Evolutionary conservation across 768 basidiomycete genomes (phyloP).

Genomic region (Megacollybia marginata): DNA sequence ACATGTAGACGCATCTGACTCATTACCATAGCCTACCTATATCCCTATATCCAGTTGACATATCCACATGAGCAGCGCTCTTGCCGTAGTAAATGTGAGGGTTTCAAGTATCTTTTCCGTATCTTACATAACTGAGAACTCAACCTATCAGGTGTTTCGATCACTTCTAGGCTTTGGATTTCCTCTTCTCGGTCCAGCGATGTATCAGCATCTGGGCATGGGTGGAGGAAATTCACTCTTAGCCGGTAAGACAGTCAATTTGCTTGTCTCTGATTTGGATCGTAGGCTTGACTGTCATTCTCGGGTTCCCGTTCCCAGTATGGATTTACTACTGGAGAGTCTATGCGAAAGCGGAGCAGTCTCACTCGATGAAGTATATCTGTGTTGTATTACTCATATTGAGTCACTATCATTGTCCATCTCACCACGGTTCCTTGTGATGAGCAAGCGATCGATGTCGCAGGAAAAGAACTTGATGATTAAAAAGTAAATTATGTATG

Average conservation of each 20-base stretch:
- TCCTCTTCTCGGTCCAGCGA: slow-evolving; percentile 55
- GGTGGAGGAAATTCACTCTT: slow-evolving; percentile 57
- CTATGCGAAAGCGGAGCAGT: slow-evolving; percentile 6
- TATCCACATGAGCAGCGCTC: slow-evolving; percentile 58
- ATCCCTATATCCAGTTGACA: slow-evolving; percentile 59
- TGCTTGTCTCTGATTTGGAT: neutral
- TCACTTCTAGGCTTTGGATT: slow-evolving; percentile 58
- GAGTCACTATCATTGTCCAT: too few relatives aligned
- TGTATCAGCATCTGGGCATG: slow-evolving; percentile 45
- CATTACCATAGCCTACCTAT: slow-evolving; percentile 44
- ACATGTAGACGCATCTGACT: neutral
- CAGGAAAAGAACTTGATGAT: too few relatives aligned
- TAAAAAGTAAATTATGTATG: too few relatives aligned
- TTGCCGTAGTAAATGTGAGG: slow-evolving; percentile 51
- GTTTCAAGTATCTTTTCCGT: neutral
- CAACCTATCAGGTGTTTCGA: slow-evolving; percentile 39
- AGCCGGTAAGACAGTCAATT: slow-evolving; percentile 25
- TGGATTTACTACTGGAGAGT: slow-evolving; percentile 36
- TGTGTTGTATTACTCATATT: too few relatives aligned
- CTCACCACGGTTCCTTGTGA: too few relatives aligned
- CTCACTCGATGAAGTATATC: neutral
- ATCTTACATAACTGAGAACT: neutral
- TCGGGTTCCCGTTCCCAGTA: slow-evolving; percentile 54
- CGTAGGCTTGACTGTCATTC: slow-evolving; percentile 28
- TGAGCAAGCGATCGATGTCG: too few relatives aligned